phyloP scores from a whole-genome alignment of 108 stramenopile species.

The Cyclostephanos invisitatus region DNA sequence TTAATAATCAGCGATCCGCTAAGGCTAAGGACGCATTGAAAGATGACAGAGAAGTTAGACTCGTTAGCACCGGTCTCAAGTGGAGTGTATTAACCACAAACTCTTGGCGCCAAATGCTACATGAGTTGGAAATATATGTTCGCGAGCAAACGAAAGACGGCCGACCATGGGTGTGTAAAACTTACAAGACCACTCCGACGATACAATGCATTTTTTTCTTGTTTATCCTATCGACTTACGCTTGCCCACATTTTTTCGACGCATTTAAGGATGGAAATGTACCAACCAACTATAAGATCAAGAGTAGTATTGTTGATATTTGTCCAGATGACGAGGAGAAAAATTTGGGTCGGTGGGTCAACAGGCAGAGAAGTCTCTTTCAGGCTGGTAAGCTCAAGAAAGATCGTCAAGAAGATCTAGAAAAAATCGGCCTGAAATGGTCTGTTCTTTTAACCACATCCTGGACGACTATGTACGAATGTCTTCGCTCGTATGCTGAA shows the following conservation, averaged over 20 bases:
- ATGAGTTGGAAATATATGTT: constrained; percentile 79
- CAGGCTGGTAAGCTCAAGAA: constrained; percentile 81
- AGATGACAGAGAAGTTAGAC: constrained; percentile 73
- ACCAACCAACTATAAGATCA: constrained; percentile 83
- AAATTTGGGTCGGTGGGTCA: constrained; percentile 88
- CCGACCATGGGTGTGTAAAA: constrained; percentile 55
- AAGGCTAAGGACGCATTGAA: constrained; percentile 81
- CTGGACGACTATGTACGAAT: constrained; percentile 83
- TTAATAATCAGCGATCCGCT: constrained; percentile 87
- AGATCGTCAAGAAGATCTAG: constrained; percentile 75
- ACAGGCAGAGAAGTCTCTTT: constrained; percentile 83
- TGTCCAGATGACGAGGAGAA: constrained; percentile 66
- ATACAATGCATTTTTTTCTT: not conserved
- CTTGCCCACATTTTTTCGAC: constrained; percentile 22
- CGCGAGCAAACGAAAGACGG: constrained; percentile 60
- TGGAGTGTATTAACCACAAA: constrained; percentile 91
- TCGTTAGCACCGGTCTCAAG: constrained; percentile 80
- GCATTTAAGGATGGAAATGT: constrained; percentile 66
- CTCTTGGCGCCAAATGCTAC: constrained; percentile 85
- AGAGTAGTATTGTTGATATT: constrained; percentile 35
- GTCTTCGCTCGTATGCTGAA: constrained; percentile 65
- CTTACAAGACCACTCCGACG: constrained; percentile 23
- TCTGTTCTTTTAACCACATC: constrained; percentile 82
- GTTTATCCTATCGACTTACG: not conserved
- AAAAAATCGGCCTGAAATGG: constrained; percentile 85